phyloP scores from a whole-genome alignment of 768 basidiomycete genomes.

The Hydnomerulius pinastri region DNA sequence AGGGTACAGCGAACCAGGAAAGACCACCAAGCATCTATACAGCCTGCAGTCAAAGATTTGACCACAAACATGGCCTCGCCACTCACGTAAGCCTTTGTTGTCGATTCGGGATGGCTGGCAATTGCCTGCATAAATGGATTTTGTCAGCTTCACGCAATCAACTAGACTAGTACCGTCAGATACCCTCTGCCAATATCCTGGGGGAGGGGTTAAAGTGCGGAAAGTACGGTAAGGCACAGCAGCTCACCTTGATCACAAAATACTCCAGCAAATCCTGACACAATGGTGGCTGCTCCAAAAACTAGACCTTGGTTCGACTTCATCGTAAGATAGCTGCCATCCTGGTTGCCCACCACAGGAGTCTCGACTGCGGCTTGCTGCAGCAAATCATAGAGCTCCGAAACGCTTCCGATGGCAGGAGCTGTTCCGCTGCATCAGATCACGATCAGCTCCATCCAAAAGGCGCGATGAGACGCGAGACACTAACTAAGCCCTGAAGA shows the following conservation, averaged over 20 bases:
- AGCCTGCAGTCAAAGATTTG: neutral
- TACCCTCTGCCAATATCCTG: conserved; percentile 56
- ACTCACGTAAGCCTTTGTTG: conserved; percentile 52
- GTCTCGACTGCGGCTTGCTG: conserved; percentile 43
- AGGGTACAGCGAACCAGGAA: conserved; percentile 60
- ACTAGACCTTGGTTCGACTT: conserved; percentile 49
- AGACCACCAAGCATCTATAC: conserved; percentile 55
- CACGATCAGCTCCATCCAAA: neutral
- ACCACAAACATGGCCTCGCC: neutral
- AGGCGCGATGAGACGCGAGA: neutral
- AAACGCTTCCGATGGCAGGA: conserved; percentile 39
- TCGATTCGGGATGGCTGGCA: conserved; percentile 50
- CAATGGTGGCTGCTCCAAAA: conserved; percentile 40
- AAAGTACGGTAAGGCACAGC: neutral
- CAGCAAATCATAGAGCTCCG: conserved; percentile 48
- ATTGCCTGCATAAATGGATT: conserved; percentile 39
- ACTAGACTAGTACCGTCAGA: neutral
- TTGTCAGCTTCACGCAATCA: neutral
- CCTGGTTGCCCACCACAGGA: conserved; percentile 50
- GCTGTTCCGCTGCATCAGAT: conserved; percentile 34
- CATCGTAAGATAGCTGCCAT: conserved; percentile 59
- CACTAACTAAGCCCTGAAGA: conserved; percentile 35
- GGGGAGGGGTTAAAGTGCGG: neutral
- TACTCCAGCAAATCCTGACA: conserved; percentile 47
- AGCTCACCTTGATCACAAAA: conserved; percentile 51